phyloP scores from a whole-genome alignment of 2,329 filamentous ascomycete species.

The Alternaria ventricosa region DNA sequence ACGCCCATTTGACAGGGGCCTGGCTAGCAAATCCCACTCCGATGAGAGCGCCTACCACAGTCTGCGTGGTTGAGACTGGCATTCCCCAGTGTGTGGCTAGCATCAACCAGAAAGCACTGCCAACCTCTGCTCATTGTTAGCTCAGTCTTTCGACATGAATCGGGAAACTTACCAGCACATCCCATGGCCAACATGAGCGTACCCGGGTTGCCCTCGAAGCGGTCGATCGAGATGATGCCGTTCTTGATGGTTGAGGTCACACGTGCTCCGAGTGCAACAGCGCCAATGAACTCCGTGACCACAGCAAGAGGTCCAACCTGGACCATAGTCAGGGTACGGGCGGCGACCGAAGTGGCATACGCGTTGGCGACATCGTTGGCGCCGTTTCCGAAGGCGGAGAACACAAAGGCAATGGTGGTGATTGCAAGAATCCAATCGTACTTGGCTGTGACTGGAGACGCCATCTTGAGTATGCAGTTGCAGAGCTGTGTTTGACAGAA shows the following conservation, averaged over 20 bases:
- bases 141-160: not conserved
- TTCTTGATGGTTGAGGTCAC: conserved; percentile 68
- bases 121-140: conserved; percentile 11
- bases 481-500: not conserved
- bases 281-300: conserved; percentile 60
- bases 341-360: conserved; percentile 58
- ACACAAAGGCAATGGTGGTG: conserved; percentile 47
- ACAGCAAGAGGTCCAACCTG: conserved; percentile 59
- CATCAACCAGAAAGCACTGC: conserved; percentile 29
- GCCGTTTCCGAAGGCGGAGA: conserved; percentile 47
- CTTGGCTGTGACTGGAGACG: conserved; percentile 30
- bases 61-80: conserved; percentile 68
- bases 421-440: conserved; percentile 54
- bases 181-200: conserved; percentile 66
- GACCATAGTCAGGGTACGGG: conserved; percentile 59
- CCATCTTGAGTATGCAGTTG: conserved; percentile 17
- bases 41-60: conserved; percentile 65
- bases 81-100: conserved; percentile 49
- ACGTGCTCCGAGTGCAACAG: conserved; percentile 60
- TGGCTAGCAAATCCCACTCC: conserved; percentile 63
- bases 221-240: conserved; percentile 60
- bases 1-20: conserved; percentile 32
- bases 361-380: conserved; percentile 63
- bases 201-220: conserved; percentile 57
- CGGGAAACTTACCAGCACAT: conserved; percentile 66